phyloP scores from a whole-genome alignment of 352 stramenopile genomes.

The Globisporangium paddicum region DNA sequence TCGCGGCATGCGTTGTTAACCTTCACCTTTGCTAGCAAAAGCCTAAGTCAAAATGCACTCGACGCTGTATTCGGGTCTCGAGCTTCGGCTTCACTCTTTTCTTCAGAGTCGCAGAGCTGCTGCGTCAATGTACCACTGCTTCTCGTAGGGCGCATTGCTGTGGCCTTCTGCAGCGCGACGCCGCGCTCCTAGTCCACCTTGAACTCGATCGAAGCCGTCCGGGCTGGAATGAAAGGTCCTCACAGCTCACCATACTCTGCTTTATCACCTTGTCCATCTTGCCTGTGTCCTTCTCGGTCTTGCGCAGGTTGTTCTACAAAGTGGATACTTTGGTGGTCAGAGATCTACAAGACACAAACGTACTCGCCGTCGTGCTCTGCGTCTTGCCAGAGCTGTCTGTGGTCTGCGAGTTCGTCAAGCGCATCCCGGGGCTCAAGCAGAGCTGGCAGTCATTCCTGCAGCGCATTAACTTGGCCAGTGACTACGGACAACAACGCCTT shows the following conservation, averaged over 20 bases:
- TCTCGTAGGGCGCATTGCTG: slow-evolving; percentile 89
- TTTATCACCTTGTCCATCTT: slow-evolving; percentile 69
- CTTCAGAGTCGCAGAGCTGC: too few relatives aligned
- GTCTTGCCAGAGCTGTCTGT: too few relatives aligned
- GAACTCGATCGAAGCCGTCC: slow-evolving; percentile 72
- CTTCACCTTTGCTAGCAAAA: too few relatives aligned
- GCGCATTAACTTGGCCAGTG: slow-evolving; percentile 95
- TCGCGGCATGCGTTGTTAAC: too few relatives aligned
- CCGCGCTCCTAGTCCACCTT: slow-evolving; percentile 68
- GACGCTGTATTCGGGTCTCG: too few relatives aligned
- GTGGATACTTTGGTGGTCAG: slow-evolving; percentile 84
- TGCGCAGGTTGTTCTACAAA: slow-evolving; percentile 65
- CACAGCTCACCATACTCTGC: slow-evolving; percentile 42
- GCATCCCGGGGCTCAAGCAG: slow-evolving; percentile 92
- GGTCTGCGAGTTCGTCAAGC: slow-evolving; percentile 98
- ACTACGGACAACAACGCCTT: slow-evolving; percentile 92
- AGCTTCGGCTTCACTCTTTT: too few relatives aligned
- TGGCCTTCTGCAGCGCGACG: slow-evolving; percentile 62
- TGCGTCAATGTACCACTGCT: slow-evolving; percentile 85
- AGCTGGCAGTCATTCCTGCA: slow-evolving; percentile 95
- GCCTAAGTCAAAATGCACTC: too few relatives aligned
- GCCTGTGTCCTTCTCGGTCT: slow-evolving; percentile 56
- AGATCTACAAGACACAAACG: too few relatives aligned
- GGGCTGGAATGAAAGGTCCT: slow-evolving; percentile 72
- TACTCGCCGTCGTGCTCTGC: too few relatives aligned